Conservation (phyloP, 148 eudicot species). For the Rhododendron mucronatum region DNA sequence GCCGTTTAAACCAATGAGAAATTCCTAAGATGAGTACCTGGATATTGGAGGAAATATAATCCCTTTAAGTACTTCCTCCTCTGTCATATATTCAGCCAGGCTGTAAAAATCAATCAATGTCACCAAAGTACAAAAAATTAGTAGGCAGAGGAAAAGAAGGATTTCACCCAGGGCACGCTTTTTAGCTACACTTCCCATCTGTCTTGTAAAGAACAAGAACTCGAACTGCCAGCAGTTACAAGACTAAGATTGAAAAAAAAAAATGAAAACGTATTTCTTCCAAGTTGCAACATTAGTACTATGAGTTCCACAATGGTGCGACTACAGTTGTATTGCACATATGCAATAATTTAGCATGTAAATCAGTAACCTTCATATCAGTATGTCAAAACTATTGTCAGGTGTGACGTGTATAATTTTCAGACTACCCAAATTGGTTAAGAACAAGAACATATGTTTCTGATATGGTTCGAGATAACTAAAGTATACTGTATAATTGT, state of each 20-base stretch:
- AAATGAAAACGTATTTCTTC: background rate
- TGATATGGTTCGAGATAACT: background rate
- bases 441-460: background rate
- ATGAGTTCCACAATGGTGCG: background rate
- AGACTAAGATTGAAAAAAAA: background rate
- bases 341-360: background rate
- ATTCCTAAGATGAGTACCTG: conserved; percentile 39
- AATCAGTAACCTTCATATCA: background rate
- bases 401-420: background rate
- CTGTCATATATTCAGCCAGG: conserved; percentile 88
- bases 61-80: conserved; percentile 78
- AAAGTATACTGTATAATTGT: no score
- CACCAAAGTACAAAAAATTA: conserved; percentile 7
- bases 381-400: background rate
- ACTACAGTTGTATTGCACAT: background rate
- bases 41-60: conserved; percentile 84
- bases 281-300: background rate
- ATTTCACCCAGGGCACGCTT: background rate
- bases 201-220: background rate
- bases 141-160: background rate
- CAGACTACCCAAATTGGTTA: background rate
- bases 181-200: background rate
- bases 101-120: conserved; percentile 32
- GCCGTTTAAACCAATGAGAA: background rate
- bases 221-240: background rate